Base-by-base conservation (phyloP, 1,284 basidiomycete species). In the Fomitiporia mediterranea region DNA sequence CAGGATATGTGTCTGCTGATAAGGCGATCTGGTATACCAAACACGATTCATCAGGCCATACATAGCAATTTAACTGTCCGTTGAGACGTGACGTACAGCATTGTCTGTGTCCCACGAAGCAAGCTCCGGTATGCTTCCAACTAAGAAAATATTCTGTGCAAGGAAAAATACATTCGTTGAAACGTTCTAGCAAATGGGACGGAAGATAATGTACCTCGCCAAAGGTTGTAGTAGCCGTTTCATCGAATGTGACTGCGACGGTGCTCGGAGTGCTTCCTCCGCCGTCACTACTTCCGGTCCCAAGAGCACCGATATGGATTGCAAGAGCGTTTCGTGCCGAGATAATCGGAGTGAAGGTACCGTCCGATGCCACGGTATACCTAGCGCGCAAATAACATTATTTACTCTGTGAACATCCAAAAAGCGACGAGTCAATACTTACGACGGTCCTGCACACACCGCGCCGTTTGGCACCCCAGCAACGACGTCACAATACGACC, bases 401-500 rank as follows among this genome's bases (percentile, higher is more conserved):
- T 13, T 19, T 25, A 2, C 21, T 7, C 9, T 2, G 23, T 1
- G 23, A 42, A 42, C 23, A 17, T 27, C 17, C 2, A 27, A 39
- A 11, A 25, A 19, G 40, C 37, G 19, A 53, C 19, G 8, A 25
- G 15, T 40, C 2, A 37, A 30, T 4, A 70, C 78, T 56, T 63
- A 85, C 82, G 72, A 68, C 34, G 67, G 60, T 0, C 82, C 82
- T 0, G 77, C 74, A 66, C 84, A 86, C 2, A 61, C 60, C 1
- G 75, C 76, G 4, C 42, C 50, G 0, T 64, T 67, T 34, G 61
- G 66, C 2, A 47, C 53, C 8, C 82, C 83, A 52, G 72, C 75
- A 39, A 84, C 71, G 27, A 86, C 81, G 65, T 88, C 81, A 66
- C 84, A 87, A 64, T 86, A 87, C 1, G 69, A 69, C 1, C 82